Evolutionary conservation across 495 filamentous ascomycete species (phyloP).

Genomic region (Penicillium verhagenii): DNA sequence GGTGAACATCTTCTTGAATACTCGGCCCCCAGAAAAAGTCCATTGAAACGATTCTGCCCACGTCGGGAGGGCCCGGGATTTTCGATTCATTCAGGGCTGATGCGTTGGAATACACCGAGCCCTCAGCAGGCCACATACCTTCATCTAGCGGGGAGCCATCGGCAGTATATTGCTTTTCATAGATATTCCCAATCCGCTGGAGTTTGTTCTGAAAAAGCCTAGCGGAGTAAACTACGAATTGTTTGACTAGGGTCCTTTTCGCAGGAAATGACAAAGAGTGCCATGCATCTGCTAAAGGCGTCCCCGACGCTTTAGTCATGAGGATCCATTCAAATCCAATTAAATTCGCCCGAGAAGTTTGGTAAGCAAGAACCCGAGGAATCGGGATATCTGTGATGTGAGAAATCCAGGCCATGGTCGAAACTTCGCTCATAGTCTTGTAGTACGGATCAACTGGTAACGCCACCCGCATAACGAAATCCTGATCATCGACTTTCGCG

Average conservation of each 20-base stretch:
- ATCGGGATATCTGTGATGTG: constrained; percentile 50
- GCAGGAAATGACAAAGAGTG: no score
- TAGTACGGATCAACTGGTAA: constrained; percentile 53
- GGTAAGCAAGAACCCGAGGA: constrained; percentile 47
- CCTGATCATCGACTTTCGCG: constrained; percentile 3
- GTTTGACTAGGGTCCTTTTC: no score
- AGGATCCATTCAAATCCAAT: constrained; percentile 62
- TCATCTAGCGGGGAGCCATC: no score
- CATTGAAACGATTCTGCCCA: constrained; percentile 11
- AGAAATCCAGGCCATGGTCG: constrained; percentile 50
- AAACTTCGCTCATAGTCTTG: constrained; percentile 56
- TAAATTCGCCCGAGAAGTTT: constrained; percentile 43
- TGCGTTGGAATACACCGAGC: no score
- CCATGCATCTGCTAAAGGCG: constrained; percentile 8
- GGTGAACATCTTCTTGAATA: constrained; percentile 2
- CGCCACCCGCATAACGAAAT: constrained; percentile 48
- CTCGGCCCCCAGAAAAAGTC: constrained; percentile 3
- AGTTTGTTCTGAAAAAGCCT: no score
- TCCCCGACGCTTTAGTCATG: constrained; percentile 49
- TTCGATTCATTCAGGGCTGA: no score
- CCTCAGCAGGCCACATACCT: no score
- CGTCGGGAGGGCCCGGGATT: background rate
- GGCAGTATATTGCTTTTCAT: no score
- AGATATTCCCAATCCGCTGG: no score
- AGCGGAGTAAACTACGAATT: no score